Base-by-base conservation (phyloP, 2,329 filamentous ascomycete genomes). In the Colletotrichum ledebouriae region DNA sequence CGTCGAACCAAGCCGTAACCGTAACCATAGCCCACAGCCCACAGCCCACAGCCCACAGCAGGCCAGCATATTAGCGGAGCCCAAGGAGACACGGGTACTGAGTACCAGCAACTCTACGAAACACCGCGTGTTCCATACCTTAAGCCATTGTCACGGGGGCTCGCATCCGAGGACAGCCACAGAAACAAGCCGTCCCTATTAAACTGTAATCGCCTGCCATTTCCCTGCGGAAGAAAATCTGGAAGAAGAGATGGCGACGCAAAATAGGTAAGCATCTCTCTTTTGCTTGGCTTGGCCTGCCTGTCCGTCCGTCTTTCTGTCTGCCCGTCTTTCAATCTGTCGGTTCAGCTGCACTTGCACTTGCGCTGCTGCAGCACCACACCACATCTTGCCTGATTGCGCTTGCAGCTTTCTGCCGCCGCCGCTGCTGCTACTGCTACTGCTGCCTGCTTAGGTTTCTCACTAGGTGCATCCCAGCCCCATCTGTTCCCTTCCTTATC, bases 231-330 rank as follows among this genome's bases (percentile, higher is more conserved):
- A 29, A 37, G 25, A 37, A 17, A 17, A 52, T 15, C 47, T 33
- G 61, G 41, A 52, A 44, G 55, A 59, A 73, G 76, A 73, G 33
- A 79, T 79, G 77, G 76, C 77, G 67, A 74, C 75, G 47, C 74
- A 78, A 63, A 78, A 78, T 63, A 76, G 72, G 77, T 78, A 75
- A 70, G 77, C 65, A 59, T 59, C 59, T 57, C 59, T 44, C 59
- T 52, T 58, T 53, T 50, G 33, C 44, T 25, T 60, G 33, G 33
- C 20, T 50, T 39, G 15, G 56, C 56, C 17, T 42, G n/a, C 20
- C 49, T 29, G 20, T 52, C 49, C 29, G 47, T 52, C 49, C 29
- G 9, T 49, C 56, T 20, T 17, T 17, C 17, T 17, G 17, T 17
- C 17, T 17, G 17, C 17, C 17, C 17, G 17, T 17, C 25, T n/a